These are phyloP conservation scores for Hypoxylon fragiforme DNA, from an alignment of 495 filamentous ascomycete genomes.

Conservation along the genomic window DNA sequence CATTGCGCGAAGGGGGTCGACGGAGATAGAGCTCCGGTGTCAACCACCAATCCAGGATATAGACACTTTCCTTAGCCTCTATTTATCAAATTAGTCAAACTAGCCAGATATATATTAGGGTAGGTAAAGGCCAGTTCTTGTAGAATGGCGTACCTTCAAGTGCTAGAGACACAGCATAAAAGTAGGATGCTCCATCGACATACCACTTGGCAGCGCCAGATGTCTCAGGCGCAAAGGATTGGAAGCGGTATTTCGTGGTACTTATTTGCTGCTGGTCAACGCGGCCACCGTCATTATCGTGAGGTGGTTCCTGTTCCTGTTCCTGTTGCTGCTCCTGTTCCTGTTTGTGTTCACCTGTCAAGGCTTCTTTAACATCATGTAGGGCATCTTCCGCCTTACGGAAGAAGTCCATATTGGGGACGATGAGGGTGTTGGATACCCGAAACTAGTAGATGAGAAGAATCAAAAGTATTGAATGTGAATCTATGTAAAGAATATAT, in stretches of 20 bases:
- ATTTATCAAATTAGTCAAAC: constrained; percentile 27
- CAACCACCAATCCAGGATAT: constrained; percentile 96
- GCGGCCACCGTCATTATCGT: constrained; percentile 36
- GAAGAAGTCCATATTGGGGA: constrained; percentile 38
- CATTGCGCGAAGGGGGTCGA: constrained; percentile 78
- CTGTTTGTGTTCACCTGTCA: background rate
- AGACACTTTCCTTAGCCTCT: constrained; percentile 80
- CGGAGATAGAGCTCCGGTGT: constrained; percentile 89
- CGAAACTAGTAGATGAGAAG: too few species aligned
- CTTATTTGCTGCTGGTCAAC: constrained; percentile 39
- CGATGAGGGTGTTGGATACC: background rate
- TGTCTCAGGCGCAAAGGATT: constrained; percentile 85
- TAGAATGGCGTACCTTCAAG: constrained; percentile 58
- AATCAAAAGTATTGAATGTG: too few species aligned
- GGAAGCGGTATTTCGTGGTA: constrained; percentile 66
- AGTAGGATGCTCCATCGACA: constrained; percentile 90
- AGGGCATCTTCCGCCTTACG: constrained; percentile 42
- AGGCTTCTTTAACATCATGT: constrained; percentile 30
- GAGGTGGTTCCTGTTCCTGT: constrained; percentile 18
- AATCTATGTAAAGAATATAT: too few species aligned
- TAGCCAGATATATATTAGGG: background rate
- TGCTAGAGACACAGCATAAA: constrained; percentile 85
- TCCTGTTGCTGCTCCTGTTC: constrained; percentile 45
- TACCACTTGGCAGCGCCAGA: constrained; percentile 93
- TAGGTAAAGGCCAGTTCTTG: background rate